Base-by-base conservation (phyloP, 495 filamentous ascomycete species). In the Xylaria nigripes region DNA sequence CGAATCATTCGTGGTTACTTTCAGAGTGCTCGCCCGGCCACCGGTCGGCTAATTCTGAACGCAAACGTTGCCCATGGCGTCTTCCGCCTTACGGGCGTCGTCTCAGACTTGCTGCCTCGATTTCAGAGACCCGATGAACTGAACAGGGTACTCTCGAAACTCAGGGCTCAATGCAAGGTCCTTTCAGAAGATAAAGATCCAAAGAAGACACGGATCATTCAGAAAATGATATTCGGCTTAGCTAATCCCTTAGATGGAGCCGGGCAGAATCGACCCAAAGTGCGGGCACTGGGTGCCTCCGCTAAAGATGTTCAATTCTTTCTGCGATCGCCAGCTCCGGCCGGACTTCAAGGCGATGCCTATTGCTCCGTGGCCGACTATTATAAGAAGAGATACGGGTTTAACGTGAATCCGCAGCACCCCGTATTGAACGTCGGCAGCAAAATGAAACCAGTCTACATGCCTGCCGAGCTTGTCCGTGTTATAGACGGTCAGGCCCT, bases 381-480 rank as follows among this genome's bases (percentile, higher is more conserved):
- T 53, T 72, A 65, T 42, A 36, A 40, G 13, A 48, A 59, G 18
- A 68, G 75, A 44, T 70, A 76, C 53, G 51, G 55, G 1, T 60
- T 61, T 10, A 48, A 27, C 32, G 52, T 59, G 21, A 48, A 72
- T n/a, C n/a, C 48, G 6, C 56, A 63, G 0, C 53, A 79, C 6
- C 87, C 88, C 0, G 75, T 92, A 3, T 68, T 96, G 52, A 90
- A 94, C 61, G 74, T 85, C 12, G 87, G 87, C 5, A 82, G 67
- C 16, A 61, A 48, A 1, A 65, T 71, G 0, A 77, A 74, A 21
- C 84, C 88, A 0, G 71, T 70, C 19, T 92, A 86, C 57, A 60
- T 89, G 43, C 82, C 88, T 0, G 75, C 81, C 1, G 86, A 94
- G 57, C 68, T 84, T 6, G 83, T 84, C 60, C 60, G 60, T 2